Evolutionary conservation across 371 early-diverging fungal genomes (phyloP).

Genomic region (Coemansia sp.): DNA sequence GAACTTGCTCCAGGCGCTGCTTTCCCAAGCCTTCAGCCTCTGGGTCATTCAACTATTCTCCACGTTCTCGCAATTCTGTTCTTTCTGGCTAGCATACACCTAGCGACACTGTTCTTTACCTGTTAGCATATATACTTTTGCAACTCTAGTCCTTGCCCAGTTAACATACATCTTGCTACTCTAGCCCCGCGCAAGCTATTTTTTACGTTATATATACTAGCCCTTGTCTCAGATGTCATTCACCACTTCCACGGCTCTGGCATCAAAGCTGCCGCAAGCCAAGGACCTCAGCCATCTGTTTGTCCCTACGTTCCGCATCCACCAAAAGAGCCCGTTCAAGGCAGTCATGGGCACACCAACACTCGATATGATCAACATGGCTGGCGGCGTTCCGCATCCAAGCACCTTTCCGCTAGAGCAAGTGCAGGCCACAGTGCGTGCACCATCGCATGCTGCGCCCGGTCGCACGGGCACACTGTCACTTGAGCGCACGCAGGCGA

Average conservation of each 20-base stretch:
- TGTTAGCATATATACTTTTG: too few species aligned
- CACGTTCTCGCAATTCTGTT: too few species aligned
- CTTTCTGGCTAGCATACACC: too few species aligned
- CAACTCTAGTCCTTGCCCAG: too few species aligned
- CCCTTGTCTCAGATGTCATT: conserved; percentile 12
- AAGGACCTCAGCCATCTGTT: conserved; percentile 37
- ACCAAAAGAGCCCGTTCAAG: conserved; percentile 46
- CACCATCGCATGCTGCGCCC: background rate
- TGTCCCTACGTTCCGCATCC: conserved; percentile 34
- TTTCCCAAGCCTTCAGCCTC: too few species aligned
- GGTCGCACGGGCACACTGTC: conserved; percentile 3
- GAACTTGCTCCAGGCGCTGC: background rate
- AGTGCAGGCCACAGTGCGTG: conserved; percentile 24
- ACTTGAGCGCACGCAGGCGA: conserved; percentile 16
- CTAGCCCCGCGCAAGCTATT: too few species aligned
- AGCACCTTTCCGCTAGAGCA: conserved; percentile 34
- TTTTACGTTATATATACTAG: background rate
- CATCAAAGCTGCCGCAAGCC: conserved; percentile 12
- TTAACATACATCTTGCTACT: too few species aligned
- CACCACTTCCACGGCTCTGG: background rate
- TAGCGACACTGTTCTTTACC: too few species aligned
- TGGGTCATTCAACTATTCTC: too few species aligned
- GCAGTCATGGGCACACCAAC: conserved; percentile 47
- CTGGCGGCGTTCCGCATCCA: conserved; percentile 45
- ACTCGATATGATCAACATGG: conserved; percentile 47